These are phyloP conservation scores for Spinellus fusiger DNA, from an alignment of 192 early-diverging fungal species.

Conservation along the genomic window DNA sequence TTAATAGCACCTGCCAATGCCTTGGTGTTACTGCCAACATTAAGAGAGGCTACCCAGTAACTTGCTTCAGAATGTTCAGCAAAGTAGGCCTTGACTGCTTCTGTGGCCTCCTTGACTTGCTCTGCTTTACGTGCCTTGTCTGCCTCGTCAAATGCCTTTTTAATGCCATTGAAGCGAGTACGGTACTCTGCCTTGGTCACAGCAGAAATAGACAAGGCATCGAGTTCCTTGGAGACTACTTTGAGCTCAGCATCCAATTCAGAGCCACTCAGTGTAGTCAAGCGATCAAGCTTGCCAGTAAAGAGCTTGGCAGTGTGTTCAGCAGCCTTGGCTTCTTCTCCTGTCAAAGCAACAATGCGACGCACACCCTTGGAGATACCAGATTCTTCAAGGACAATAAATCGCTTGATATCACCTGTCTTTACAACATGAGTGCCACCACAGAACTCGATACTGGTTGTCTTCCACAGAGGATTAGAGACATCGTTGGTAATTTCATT, in stretches of 20 bases:
- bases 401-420: constrained; percentile 85
- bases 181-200: constrained; percentile 73
- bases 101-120: constrained; percentile 76
- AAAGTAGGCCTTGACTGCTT: constrained; percentile 70
- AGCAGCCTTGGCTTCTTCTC: constrained; percentile 76
- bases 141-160: constrained; percentile 79
- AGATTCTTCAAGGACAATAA: constrained; percentile 83
- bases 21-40: constrained; percentile 79
- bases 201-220: constrained; percentile 71
- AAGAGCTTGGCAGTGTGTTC: constrained; percentile 66
- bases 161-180: constrained; percentile 62
- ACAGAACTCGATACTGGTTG: constrained; percentile 92
- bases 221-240: constrained; percentile 71
- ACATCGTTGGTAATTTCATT: constrained; percentile 81
- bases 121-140: constrained; percentile 87
- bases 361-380: constrained; percentile 96
- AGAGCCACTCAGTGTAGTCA: constrained; percentile 51
- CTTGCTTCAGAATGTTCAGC: constrained; percentile 53
- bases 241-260: constrained; percentile 78
- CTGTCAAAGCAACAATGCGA: constrained; percentile 90
- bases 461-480: constrained; percentile 72
- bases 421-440: constrained; percentile 94
- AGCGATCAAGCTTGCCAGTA: constrained; percentile 51
- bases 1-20: constrained; percentile 75
- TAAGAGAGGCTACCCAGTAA: constrained; percentile 53